Percentiles rank a stretch among this genome's conserved stretches.
Evolutionary conservation across 768 basidiomycete species (phyloP).

Genomic region (Austroboletus festivus): DNA sequence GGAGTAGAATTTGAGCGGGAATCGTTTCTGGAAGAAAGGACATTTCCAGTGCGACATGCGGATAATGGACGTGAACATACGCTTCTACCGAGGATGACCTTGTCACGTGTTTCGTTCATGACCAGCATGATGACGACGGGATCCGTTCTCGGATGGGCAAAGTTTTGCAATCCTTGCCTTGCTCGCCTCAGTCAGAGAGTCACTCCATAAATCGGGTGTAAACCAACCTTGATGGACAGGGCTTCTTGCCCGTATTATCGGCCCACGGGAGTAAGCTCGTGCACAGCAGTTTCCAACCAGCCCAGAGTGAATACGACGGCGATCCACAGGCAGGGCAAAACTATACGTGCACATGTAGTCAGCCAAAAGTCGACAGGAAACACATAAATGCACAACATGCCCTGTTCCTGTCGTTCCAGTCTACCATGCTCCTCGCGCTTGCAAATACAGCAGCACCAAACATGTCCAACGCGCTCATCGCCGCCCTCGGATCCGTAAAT

Average conservation of each 20-base stretch:
- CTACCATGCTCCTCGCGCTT: conserved; percentile 73
- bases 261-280: conserved; percentile 72
- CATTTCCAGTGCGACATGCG: not conserved
- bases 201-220: not conserved
- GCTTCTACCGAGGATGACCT: conserved; percentile 83
- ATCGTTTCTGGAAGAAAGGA: conserved; percentile 50
- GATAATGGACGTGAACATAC: too few species aligned
- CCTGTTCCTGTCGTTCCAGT: conserved; percentile 92
- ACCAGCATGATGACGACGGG: conserved; percentile 91
- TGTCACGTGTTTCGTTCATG: conserved; percentile 75
- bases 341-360: conserved; percentile 38
- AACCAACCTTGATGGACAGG: conserved; percentile 70
- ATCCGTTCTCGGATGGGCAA: conserved; percentile 77
- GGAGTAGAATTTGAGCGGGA: conserved; percentile 74
- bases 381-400: conserved; percentile 33
- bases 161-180: conserved; percentile 87
- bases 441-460: conserved; percentile 79
- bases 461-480: conserved; percentile 52
- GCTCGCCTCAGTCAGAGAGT: conserved; percentile 14
- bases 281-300: conserved; percentile 92
- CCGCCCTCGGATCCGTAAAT: conserved; percentile 67
- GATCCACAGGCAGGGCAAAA: conserved; percentile 90
- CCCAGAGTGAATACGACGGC: conserved; percentile 83
- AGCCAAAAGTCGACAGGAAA: not conserved
- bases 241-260: conserved; percentile 56